Evolutionary conservation across 148 eudicot species (phyloP).

Genomic region (Salicornia ramosissima): DNA sequence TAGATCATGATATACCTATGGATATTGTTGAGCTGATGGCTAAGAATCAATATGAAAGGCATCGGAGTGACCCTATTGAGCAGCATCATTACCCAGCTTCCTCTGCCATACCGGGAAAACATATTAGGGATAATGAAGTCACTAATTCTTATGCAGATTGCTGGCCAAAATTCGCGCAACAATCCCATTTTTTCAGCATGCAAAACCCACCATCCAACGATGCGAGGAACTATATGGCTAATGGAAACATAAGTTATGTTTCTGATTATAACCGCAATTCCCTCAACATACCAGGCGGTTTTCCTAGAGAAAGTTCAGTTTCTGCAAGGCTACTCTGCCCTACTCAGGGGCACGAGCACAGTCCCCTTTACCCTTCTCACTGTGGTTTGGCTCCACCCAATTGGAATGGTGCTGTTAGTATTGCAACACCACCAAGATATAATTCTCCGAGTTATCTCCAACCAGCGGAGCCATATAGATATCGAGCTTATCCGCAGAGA

Average conservation of each 20-base stretch:
- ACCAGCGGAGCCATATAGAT: conserved; percentile 24
- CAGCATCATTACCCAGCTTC: conserved; percentile 6
- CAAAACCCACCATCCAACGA: conserved; percentile 16
- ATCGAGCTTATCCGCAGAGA: conserved; percentile 21
- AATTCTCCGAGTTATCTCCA: conserved; percentile 19
- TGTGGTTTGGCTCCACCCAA: conserved; percentile 21
- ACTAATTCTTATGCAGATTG: conserved; percentile 19
- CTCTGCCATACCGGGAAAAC: conserved; percentile 11
- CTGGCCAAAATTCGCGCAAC: conserved; percentile 17
- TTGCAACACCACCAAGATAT: conserved; percentile 11
- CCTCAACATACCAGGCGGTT: conserved; percentile 14
- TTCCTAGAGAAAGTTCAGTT: conserved; percentile 27
- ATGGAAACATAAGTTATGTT: conserved; percentile 17
- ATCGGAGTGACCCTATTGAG: conserved; percentile 26
- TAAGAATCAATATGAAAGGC: conserved; percentile 56
- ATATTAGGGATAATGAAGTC: conserved; percentile 6
- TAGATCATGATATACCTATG: conserved; percentile 71
- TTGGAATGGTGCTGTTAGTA: conserved; percentile 23
- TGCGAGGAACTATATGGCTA: conserved; percentile 15
- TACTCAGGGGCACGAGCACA: conserved; percentile 31
- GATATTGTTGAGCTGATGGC: conserved; percentile 71
- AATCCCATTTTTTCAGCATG: conserved; percentile 17
- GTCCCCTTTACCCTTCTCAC: conserved; percentile 24
- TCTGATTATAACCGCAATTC: conserved; percentile 27
- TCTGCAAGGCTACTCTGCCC: conserved; percentile 24